These are phyloP conservation scores for Globisporangium cederbergense DNA, from an alignment of 352 stramenopile genomes.

Conservation along the genomic window DNA sequence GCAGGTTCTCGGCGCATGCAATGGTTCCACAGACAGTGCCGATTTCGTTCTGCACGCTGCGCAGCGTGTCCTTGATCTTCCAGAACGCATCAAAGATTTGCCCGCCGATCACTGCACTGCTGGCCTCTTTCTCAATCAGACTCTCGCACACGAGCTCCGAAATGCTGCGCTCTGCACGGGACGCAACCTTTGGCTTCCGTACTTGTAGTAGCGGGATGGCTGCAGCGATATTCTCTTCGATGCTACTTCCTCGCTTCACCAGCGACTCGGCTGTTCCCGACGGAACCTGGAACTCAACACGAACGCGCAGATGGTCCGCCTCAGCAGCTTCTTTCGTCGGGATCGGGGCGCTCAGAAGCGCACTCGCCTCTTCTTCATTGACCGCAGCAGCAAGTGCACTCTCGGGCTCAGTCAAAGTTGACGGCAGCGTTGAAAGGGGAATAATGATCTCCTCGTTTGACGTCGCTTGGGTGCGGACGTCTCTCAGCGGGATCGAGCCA, in stretches of 20 bases:
- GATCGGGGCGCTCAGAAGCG: background rate
- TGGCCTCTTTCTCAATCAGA: slow-evolving; percentile 67
- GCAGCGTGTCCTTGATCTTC: slow-evolving; percentile 84
- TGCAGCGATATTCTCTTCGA: slow-evolving; percentile 7
- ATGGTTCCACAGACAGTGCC: slow-evolving; percentile 63
- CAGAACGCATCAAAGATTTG: slow-evolving; percentile 77
- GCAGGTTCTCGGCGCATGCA: slow-evolving; percentile 72
- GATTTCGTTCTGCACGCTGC: slow-evolving; percentile 72
- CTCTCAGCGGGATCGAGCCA: slow-evolving; percentile 46
- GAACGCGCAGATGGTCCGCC: slow-evolving; percentile 48
- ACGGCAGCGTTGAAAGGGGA: slow-evolving; percentile 34
- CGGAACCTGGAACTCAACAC: slow-evolving; percentile 34
- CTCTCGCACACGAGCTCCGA: slow-evolving; percentile 70
- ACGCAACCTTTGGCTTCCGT: slow-evolving; percentile 18
- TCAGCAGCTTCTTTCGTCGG: slow-evolving; percentile 17
- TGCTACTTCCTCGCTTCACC: slow-evolving; percentile 9
- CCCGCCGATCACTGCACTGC: slow-evolving; percentile 51
- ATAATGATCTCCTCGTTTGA: slow-evolving; percentile 38
- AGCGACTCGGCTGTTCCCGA: background rate
- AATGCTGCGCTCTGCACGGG: slow-evolving; percentile 51
- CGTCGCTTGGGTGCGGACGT: slow-evolving; percentile 21
- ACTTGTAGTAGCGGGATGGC: slow-evolving; percentile 1
- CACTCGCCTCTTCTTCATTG: background rate
- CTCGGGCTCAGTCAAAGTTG: background rate
- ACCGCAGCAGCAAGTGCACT: background rate